Base-by-base conservation (phyloP, 2,329 filamentous ascomycete species). In the Cryphonectria radicalis region DNA sequence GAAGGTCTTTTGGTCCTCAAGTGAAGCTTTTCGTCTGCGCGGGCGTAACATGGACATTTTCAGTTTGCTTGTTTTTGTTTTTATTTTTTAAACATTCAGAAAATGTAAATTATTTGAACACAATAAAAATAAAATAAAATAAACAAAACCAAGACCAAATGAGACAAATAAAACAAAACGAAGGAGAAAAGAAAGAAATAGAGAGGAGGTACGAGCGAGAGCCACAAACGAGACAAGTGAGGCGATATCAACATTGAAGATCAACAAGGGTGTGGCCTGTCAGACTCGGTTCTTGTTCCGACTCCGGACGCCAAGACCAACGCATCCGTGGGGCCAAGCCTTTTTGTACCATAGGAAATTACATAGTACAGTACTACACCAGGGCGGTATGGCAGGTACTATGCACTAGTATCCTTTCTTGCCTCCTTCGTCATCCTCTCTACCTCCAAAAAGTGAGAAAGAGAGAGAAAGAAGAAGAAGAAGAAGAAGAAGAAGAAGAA, bases 1-100 rank as follows among this genome's bases (percentile, higher is more conserved):
- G 78, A 85, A 83, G 32, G 66, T 53, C 66, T 71, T 73, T 59
- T 70, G 59, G 35, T 62, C 46, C 19, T 67, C 42, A 6, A 60
- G 42, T 19, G 68, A 57, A 25, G 71, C 69, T n/a, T 66, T 63
- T 63, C 66, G 70, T 14, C 71, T 68, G 63, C 46, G 66, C 19
- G 46, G 37, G 50, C 53, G 46, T 60, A n/a, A 68, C 5, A 22
- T 6, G 22, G 66, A 35, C 66, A 63, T 68, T 22, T 25, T 13
- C 6, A 22, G 11, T 13, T 13, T 60, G 1, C 40, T 5, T 65
- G 3, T 6, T 37, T 32, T 63, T n/a, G n/a, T 7, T 13, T 32
- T 63, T n/a, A 3, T 7, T 25, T 22, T 17, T 60, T 35, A 0
- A n/a, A 2, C 22, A n/a, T n/a, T 4, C 19, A n/a, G 19, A n/a